Evolutionary conservation across 495 filamentous ascomycete species (phyloP).

Genomic region (Tirmania nivea): DNA sequence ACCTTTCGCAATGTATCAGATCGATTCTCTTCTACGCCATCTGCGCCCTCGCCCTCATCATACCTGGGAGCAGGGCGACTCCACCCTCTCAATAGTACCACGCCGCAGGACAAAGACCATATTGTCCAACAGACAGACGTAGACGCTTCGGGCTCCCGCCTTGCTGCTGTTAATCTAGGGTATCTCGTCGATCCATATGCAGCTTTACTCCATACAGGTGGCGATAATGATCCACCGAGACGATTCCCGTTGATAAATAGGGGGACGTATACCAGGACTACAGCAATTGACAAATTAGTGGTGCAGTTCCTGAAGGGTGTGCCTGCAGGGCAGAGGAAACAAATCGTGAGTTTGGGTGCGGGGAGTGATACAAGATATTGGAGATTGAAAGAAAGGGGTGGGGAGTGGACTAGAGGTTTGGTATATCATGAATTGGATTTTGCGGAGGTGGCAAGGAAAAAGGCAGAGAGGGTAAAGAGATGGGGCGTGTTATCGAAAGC

Average conservation of each 20-base stretch:
- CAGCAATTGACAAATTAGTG: slow-evolving; percentile 64
- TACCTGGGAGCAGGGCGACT: too few species aligned
- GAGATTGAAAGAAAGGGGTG: slow-evolving; percentile 19
- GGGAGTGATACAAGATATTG: slow-evolving; percentile 82
- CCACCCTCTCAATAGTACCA: not conserved
- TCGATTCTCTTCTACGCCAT: not conserved
- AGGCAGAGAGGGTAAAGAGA: not conserved
- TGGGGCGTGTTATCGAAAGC: not conserved
- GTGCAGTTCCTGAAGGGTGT: slow-evolving; percentile 36
- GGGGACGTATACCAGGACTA: slow-evolving; percentile 87
- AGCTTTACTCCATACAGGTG: slow-evolving; percentile 30
- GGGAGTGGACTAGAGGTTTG: slow-evolving; percentile 21
- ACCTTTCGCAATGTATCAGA: not conserved
- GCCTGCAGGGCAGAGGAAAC: slow-evolving; percentile 28
- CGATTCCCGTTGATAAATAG: slow-evolving; percentile 81
- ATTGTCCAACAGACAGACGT: slow-evolving; percentile 75
- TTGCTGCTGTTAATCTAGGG: slow-evolving; percentile 72
- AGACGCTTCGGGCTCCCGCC: slow-evolving; percentile 68
- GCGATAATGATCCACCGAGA: slow-evolving; percentile 17
- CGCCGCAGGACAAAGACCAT: slow-evolving; percentile 20
- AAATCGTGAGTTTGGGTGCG: slow-evolving; percentile 85
- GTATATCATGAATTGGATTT: slow-evolving; percentile 92
- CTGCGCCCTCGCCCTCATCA: too few species aligned
- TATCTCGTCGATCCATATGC: slow-evolving; percentile 75
- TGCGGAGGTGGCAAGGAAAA: slow-evolving; percentile 35